Evolutionary conservation across 768 basidiomycete species (phyloP).

Genomic region (Lentinula edodes): DNA sequence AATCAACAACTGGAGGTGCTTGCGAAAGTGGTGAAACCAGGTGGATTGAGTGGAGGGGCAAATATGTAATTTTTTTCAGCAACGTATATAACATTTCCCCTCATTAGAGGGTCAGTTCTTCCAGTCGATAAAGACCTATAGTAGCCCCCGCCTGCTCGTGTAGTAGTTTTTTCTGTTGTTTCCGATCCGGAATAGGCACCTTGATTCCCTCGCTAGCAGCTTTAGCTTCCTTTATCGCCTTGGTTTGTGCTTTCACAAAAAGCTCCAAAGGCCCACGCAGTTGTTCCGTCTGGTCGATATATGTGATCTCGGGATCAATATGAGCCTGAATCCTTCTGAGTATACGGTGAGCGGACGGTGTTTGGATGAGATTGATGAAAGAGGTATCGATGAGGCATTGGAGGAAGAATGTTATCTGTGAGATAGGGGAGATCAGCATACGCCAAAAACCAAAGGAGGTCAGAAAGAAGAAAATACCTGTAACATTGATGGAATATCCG

Average conservation of each 20-base stretch:
- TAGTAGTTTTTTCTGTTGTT: slow-evolving; percentile 45
- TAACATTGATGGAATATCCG: slow-evolving; percentile 4
- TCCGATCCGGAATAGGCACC: slow-evolving; percentile 38
- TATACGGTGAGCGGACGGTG: slow-evolving; percentile 51
- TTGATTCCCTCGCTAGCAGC: slow-evolving; percentile 6
- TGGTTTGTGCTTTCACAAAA: slow-evolving; percentile 52
- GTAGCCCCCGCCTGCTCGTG: slow-evolving; percentile 46
- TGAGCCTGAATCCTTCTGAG: slow-evolving; percentile 44
- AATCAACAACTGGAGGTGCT: background rate
- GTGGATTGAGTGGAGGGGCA: background rate
- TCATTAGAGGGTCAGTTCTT: slow-evolving; percentile 57
- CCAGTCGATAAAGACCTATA: slow-evolving; percentile 66
- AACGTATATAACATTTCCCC: background rate
- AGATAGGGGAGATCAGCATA: slow-evolving; percentile 21
- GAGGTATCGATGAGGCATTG: slow-evolving; percentile 68
- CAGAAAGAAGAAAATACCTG: background rate
- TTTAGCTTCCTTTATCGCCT: slow-evolving; percentile 34
- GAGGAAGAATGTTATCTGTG: slow-evolving; percentile 52
- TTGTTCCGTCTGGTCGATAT: slow-evolving; percentile 43
- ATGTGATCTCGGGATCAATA: slow-evolving; percentile 50
- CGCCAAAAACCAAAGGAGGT: background rate
- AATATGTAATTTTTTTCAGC: background rate
- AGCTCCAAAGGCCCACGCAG: slow-evolving; percentile 60
- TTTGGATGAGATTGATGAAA: slow-evolving; percentile 61
- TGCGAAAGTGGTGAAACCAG: background rate